phyloP scores from a whole-genome alignment of 169 alveolate species.

The Eimeria necatrix region DNA sequence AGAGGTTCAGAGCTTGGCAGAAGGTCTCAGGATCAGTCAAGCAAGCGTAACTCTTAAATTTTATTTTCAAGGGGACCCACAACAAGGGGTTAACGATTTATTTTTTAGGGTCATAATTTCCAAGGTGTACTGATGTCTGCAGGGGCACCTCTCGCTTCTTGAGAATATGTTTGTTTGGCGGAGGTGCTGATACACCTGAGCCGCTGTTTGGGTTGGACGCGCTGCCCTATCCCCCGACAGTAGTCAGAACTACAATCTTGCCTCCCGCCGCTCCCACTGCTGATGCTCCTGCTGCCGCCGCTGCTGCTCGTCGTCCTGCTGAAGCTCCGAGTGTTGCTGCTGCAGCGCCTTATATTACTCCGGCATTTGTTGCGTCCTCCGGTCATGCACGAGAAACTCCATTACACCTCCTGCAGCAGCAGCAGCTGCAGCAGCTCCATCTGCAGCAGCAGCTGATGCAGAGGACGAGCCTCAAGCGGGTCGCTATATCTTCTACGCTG shows the following conservation, averaged over 20 bases:
- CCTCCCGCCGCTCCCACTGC: conserved; percentile 17
- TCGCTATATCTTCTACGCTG: neutral
- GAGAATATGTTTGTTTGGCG: conserved; percentile 41
- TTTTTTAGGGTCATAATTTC: neutral
- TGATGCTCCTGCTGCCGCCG: neutral
- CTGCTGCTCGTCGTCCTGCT: neutral
- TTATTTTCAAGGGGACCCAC: neutral
- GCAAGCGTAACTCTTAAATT: neutral
- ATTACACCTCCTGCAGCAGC: conserved; percentile 2
- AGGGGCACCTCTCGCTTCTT: conserved; percentile 62
- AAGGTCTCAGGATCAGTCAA: neutral
- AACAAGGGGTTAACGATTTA: neutral
- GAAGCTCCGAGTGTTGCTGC: neutral
- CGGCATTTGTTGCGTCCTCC: neutral
- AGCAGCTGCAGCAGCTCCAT: conserved; percentile 54
- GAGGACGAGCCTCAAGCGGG: neutral
- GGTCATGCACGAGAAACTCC: neutral
- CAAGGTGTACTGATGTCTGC: conserved; percentile 21
- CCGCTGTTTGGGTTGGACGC: conserved; percentile 28
- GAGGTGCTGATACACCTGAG: conserved; percentile 6
- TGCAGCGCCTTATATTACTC: neutral
- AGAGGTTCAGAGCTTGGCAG: neutral
- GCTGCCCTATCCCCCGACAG: conserved; percentile 30
- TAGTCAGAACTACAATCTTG: neutral
- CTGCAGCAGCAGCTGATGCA: neutral